These are phyloP conservation scores for Eucalyptus erythrocorys DNA, from an alignment of 345 rosid species.

Conservation along the genomic window DNA sequence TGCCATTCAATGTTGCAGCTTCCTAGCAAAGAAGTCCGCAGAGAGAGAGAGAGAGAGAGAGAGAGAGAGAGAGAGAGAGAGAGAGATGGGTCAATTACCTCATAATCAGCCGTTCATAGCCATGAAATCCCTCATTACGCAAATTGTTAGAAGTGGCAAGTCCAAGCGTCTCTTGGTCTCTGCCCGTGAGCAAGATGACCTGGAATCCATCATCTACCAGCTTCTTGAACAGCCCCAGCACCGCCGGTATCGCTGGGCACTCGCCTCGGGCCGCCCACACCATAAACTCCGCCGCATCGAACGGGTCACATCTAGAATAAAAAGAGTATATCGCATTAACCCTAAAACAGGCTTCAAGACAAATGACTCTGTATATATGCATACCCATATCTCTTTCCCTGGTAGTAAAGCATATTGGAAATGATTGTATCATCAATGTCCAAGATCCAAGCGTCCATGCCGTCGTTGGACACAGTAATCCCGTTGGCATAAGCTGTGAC, in stretches of 20 bases:
- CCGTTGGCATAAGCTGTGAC: conserved; percentile 24
- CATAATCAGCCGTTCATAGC: conserved; percentile 56
- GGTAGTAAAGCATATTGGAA: conserved; percentile 65
- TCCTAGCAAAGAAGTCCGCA: neutral
- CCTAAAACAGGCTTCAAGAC: neutral
- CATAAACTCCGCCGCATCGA: conserved; percentile 49
- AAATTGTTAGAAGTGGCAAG: conserved; percentile 47
- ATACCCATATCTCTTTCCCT: conserved; percentile 68
- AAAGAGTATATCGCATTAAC: neutral
- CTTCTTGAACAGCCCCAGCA: conserved; percentile 33
- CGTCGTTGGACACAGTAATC: conserved; percentile 25
- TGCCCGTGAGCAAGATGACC: conserved; percentile 65
- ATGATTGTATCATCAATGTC: conserved; percentile 93
- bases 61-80: neutral
- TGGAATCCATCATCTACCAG: conserved; percentile 47
- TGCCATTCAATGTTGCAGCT: neutral
- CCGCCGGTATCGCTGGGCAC: conserved; percentile 56
- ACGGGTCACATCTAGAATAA: conserved; percentile 65
- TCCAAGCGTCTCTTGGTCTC: conserved; percentile 54
- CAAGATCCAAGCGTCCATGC: conserved; percentile 81
- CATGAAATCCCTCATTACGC: conserved; percentile 46
- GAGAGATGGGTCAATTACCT: conserved; percentile 24
- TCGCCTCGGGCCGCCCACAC: conserved; percentile 66
- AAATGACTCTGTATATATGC: neutral
- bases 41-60: neutral